phyloP scores from a whole-genome alignment of 768 basidiomycete genomes.

The Gloeophyllum trabeum region DNA sequence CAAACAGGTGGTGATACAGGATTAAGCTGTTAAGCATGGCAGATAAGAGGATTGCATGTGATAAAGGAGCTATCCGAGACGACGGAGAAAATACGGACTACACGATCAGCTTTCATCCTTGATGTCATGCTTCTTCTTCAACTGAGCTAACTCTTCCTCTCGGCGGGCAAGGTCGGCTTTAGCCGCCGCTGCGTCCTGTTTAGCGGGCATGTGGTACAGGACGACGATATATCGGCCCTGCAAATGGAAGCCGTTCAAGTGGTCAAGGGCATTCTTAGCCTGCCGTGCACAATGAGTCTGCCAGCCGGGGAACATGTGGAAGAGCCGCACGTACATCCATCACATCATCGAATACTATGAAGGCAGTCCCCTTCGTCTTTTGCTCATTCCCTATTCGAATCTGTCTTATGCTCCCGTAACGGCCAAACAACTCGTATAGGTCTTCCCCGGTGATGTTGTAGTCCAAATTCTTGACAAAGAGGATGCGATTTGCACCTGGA shows the following conservation, averaged over 20 bases:
- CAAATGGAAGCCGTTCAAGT: conserved; percentile 95
- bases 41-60: too few species aligned
- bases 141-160: conserved; percentile 79
- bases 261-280: conserved; percentile 96
- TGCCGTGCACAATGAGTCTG: too few species aligned
- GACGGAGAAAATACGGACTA: neutral
- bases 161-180: conserved; percentile 87
- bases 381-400: conserved; percentile 86
- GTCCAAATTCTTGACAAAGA: conserved; percentile 90
- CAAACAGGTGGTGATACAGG: too few species aligned
- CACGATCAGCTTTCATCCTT: conserved; percentile 47
- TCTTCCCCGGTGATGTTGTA: conserved; percentile 91
- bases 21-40: too few species aligned
- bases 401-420: conserved; percentile 94
- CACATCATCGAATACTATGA: conserved; percentile 92
- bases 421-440: conserved; percentile 93
- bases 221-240: conserved; percentile 99
- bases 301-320: neutral
- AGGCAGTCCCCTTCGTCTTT: conserved; percentile 93
- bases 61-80: too few species aligned
- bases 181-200: conserved; percentile 86
- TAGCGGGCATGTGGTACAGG: conserved; percentile 95
- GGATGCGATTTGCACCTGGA: conserved; percentile 82
- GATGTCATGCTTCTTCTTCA: conserved; percentile 83
- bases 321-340: conserved; percentile 62